Evolutionary conservation across 2,329 filamentous ascomycete species (phyloP), one percentile per base, ranked within the genome.

Genomic region (Colletotrichum scovillei): DNA sequence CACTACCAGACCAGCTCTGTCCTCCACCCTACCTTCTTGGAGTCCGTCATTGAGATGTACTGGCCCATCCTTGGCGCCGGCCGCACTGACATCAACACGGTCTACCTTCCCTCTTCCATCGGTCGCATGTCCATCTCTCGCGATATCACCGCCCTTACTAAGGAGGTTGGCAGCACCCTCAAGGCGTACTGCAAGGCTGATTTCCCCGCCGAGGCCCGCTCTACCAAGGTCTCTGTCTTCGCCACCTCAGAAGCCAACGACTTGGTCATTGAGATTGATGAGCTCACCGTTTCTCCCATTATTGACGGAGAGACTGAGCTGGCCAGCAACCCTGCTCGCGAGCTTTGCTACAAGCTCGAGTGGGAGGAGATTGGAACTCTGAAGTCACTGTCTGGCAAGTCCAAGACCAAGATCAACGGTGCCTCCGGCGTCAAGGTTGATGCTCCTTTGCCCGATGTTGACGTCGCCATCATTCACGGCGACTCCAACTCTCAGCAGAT

Each of bases 61-160:
- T 82, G 80, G 80, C 80, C 81, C 1, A 79, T 82, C 57, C 78
- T 82, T 22, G 80, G 80, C 8, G 75, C 78, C 11, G 79, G 79
- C 19, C 75, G 75, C 8, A 77, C 77, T 72, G 72, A 76, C 4
- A 67, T 81, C 14, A 77, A 81, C 24, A 81, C 79, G 0, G 76
- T 82, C 30, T 82, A 81, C 75, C 79, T 82, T 73, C 80, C 81
- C 0, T 81, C 81, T 3, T 77, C 80, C 22, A 76, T 82, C 49
- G 80, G 78, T 59, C 75, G 77, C 38, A 66, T 81, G 49, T 77
- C 69, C 5, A 76, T 82, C 56, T 74, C 75, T 1, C 67, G 77
- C 53, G 78, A 81, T 12, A 78, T 81, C 49, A 78, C 82, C 59
- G 75, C 76, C 26, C 77, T 82, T 60, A 78, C 81, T 52, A 81